Evolutionary conservation across 371 early-diverging fungal genomes (phyloP).

Genomic region (Rhizopus delemar): DNA sequence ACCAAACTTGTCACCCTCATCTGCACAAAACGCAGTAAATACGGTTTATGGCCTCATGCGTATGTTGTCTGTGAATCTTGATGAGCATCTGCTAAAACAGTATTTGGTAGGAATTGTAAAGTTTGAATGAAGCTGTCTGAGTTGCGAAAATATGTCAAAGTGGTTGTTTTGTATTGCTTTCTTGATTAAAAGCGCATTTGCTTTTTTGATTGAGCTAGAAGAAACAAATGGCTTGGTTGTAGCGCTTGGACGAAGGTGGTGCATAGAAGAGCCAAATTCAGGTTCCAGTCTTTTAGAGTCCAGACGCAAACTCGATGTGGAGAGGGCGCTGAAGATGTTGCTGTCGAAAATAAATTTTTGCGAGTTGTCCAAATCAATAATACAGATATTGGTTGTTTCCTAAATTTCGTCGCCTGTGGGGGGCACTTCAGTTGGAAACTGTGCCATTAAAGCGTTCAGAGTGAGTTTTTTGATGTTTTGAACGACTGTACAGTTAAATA

Average conservation of each 20-base stretch:
- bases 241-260: conserved; percentile 2
- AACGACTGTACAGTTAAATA: conserved; percentile 5
- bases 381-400: conserved; percentile 5
- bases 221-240: conserved; percentile 1
- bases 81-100: conserved; percentile 14
- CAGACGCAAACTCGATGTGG: conserved; percentile 1
- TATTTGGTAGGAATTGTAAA: conserved; percentile 1
- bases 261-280: conserved; percentile 3
- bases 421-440: not conserved
- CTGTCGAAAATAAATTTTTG: conserved; percentile 2
- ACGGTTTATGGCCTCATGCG: conserved; percentile 12
- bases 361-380: conserved; percentile 6
- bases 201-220: conserved; percentile 4
- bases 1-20: conserved; percentile 11
- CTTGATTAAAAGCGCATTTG: conserved; percentile 7
- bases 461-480: conserved; percentile 10
- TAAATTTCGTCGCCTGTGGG: conserved; percentile 3
- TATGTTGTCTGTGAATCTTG: conserved; percentile 14
- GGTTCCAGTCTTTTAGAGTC: conserved; percentile 8
- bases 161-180: conserved; percentile 3
- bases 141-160: conserved; percentile 5
- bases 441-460: conserved; percentile 8
- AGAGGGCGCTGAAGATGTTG: conserved; percentile 4
- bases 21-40: conserved; percentile 16
- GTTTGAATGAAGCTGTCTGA: conserved; percentile 5